Base-by-base conservation (phyloP, 2,329 filamentous ascomycete species). In the Colletotrichum noveboracense region DNA sequence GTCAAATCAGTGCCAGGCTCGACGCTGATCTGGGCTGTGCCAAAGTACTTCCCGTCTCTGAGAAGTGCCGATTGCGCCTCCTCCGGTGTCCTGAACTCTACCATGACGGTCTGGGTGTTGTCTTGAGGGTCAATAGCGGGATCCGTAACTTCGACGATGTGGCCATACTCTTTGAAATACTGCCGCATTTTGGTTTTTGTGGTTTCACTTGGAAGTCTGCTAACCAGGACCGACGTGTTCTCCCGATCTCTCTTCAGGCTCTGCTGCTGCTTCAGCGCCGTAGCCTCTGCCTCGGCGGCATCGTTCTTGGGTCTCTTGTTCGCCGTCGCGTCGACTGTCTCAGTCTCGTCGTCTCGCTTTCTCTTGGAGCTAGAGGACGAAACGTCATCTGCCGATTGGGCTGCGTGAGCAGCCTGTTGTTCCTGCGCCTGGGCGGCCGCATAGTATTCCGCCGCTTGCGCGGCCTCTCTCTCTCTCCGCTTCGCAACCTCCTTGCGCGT, bases 111-210 rank as follows among this genome's bases (percentile, higher is more conserved):
- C 16, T 92, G 86, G 3, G 92, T 91, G 9, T 70, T 56, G 34
- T 76, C 74, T 74, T 60, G 56, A 24, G 58, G 64, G 61, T 90
- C 85, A n/a, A 87, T 87, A 62, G 92, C 89, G 3, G 89, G 84
- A 58, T 95, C 93, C 60, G 92, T 93, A 36, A 98, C 87, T 77
- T 93, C 93, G 80, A 95, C 95, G 81, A 98, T 94, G 55, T 92
- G 93, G 14, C 97, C 97, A 80, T 96, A 97, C 77, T 96, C 95
- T 81, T 94, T 93, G 86, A 99, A 98, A 83, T 98, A 98, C 82
- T 98, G 94, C 72, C 94, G 92, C 16, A 98, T 86, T 79, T 93
- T 94, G 14, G 91, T 93, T 80, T 95, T 92, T 1, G 92, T 92
- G 1, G 93, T 91, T 70, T 93, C 91, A 5, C 83, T 80, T 3